Base-by-base conservation (phyloP, 257 asterid species). In the Thymus mandschuricus region DNA sequence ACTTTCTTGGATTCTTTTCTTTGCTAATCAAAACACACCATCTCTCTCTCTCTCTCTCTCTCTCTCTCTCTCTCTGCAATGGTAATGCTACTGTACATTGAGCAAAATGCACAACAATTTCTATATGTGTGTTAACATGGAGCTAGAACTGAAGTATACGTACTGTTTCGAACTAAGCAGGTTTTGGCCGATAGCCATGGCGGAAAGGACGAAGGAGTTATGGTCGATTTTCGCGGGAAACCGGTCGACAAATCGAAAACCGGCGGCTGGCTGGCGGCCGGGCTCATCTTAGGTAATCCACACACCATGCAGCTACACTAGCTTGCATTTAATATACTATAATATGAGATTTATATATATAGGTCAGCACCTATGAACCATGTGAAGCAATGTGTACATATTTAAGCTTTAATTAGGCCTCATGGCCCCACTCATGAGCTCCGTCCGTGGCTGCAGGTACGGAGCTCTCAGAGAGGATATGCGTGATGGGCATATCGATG, bases 261-360 rank as follows among this genome's bases (percentile, higher is more conserved):
- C 64, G 98, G 98, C 1, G 96, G 98, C 58, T 92, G 96, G 96
- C 84, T 92, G 0, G 96, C 88, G 0, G 96, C 98, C 0, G 98
- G 98, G 58, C 94, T 89, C 43, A 89, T 92, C 76, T 76, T 92
- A 84, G 97, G 97, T 86, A 72, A 62, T 1, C 6, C 8, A 28
- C 8, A 43, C 4, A 60, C 5, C 54, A 44, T 59, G 58, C 46
- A 28, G 8, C 28, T 3, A 34, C 5, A 31, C 30, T 2, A 0
- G 45, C 27, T 6, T 7, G 3, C 21, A 11, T 61, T 63, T 21
- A 11, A 3, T 7, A 3, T 13, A 21, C 21, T 21, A 21, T 21
- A 21, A 0, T 21, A 21, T 21, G 21, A 21, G 21, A 21, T 21
- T 21, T 21, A 21, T 21, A 21, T 21, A 21, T 21, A 21, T 21